phyloP scores from a whole-genome alignment of 1,139 yeast species.

The Taphrina sp. region DNA sequence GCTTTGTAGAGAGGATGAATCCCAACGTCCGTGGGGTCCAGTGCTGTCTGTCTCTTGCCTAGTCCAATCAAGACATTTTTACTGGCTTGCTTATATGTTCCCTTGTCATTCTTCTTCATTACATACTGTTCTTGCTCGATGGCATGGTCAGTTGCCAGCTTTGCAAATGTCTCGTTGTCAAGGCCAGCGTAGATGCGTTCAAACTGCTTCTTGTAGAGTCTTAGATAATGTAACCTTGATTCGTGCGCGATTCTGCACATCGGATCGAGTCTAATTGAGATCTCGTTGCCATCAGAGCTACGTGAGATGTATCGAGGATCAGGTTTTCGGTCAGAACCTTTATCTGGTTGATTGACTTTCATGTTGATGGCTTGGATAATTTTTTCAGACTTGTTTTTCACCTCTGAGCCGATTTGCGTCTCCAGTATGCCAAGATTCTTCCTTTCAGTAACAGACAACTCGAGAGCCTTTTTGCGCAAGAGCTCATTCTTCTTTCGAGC shows the following conservation, averaged over 20 bases:
- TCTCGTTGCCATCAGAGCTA: background rate
- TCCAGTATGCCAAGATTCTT: too few species aligned
- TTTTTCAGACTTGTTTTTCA: too few species aligned
- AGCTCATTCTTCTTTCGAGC: background rate
- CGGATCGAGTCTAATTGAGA: conserved; percentile 13
- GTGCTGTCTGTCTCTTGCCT: conserved; percentile 7
- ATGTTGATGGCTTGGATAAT: too few species aligned
- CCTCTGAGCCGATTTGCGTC: too few species aligned
- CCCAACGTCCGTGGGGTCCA: background rate
- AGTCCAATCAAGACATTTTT: conserved; percentile 16
- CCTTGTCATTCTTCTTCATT: background rate
- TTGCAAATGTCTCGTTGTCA: background rate
- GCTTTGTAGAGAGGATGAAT: conserved; percentile 5
- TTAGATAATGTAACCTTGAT: conserved; percentile 12
- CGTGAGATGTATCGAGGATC: conserved; percentile 10
- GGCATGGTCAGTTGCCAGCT: conserved; percentile 10
- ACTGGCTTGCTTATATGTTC: conserved; percentile 22
- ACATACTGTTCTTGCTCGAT: conserved; percentile 15
- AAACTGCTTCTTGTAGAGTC: conserved; percentile 13
- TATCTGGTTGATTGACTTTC: too few species aligned
- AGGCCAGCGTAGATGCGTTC: conserved; percentile 15
- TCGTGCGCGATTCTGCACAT: conserved; percentile 14
- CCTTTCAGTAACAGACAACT: too few species aligned
- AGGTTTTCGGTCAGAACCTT: background rate
- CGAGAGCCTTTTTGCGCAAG: background rate